A percentile compares a stretch with the other conserved stretches of the same genome.
phyloP scores from a whole-genome alignment of 2,329 filamentous ascomycete species.

The Elsinoe fawcettii region DNA sequence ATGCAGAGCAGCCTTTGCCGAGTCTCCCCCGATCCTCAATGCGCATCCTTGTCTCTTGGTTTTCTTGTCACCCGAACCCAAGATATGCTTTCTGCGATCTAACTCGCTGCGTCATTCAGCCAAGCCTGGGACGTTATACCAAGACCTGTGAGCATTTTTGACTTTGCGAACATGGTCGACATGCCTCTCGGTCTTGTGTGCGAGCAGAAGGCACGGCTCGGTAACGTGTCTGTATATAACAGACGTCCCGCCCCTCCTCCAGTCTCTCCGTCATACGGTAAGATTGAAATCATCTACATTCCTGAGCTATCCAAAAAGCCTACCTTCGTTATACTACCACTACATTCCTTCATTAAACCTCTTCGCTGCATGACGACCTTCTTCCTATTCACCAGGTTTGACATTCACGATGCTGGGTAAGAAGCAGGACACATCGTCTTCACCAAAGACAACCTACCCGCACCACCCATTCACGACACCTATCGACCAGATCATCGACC shows the following conservation, averaged over 20 bases:
- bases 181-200: no score
- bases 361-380: constrained; percentile 1
- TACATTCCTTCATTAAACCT: constrained; percentile 6
- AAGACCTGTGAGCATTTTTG: background rate
- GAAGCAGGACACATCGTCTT: background rate
- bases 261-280: background rate
- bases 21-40: background rate
- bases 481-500: constrained; percentile 1
- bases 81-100: background rate
- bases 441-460: background rate
- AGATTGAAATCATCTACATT: constrained; percentile 12
- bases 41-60: background rate
- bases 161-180: background rate
- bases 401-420: constrained; percentile 13
- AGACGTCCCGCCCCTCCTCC: background rate
- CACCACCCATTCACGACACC: constrained; percentile 4
- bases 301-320: background rate
- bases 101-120: background rate
- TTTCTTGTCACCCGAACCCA: no score
- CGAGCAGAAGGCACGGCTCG: constrained; percentile 6
- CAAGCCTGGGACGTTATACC: background rate
- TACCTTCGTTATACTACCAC: constrained; percentile 5
- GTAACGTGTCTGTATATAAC: constrained; percentile 3
- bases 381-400: background rate
- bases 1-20: background rate